Conservation (phyloP, 1,284 basidiomycete genomes). For the Cryptococcus wingfieldii region DNA sequence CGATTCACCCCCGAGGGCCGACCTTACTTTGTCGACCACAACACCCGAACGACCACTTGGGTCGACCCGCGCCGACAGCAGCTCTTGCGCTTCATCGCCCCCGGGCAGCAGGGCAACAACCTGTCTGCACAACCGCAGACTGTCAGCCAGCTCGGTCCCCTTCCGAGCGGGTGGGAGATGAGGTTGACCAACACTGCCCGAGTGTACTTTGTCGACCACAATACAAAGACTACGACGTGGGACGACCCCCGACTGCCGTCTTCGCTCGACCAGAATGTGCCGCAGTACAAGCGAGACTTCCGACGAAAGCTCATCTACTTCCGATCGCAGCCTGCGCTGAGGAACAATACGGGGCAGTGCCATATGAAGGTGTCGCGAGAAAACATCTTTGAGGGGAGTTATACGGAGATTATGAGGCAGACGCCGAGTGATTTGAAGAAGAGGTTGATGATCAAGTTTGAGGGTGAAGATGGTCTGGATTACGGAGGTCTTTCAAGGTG, state of each 20-base stretch:
- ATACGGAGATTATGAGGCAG: slow-evolving; percentile 86
- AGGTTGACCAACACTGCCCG: slow-evolving; percentile 84
- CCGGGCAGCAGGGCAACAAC: slow-evolving; percentile 62
- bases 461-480: slow-evolving; percentile 96
- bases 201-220: slow-evolving; percentile 96
- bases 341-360: slow-evolving; percentile 83
- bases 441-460: slow-evolving; percentile 97
- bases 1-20: slow-evolving; percentile 94
- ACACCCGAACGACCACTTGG: slow-evolving; percentile 96
- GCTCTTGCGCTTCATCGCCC: slow-evolving; percentile 78
- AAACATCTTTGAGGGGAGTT: slow-evolving; percentile 95
- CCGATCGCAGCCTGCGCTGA: slow-evolving; percentile 92
- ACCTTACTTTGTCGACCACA: slow-evolving; percentile 96
- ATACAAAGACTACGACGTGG: slow-evolving; percentile 89
- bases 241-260: slow-evolving; percentile 84
- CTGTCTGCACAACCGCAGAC: slow-evolving; percentile 70
- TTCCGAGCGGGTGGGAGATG: slow-evolving; percentile 98
- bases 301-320: slow-evolving; percentile 98
- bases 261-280: slow-evolving; percentile 74
- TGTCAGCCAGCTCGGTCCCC: slow-evolving; percentile 84
- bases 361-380: slow-evolving; percentile 92
- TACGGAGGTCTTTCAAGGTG: slow-evolving; percentile 95
- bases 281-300: slow-evolving; percentile 99
- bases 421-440: slow-evolving; percentile 93
- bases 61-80: slow-evolving; percentile 91